Percentiles rank a stretch among this genome's conserved stretches.
Evolutionary conservation across 768 basidiomycete species (phyloP).

Genomic region (Xerocomellus chrysenteron): DNA sequence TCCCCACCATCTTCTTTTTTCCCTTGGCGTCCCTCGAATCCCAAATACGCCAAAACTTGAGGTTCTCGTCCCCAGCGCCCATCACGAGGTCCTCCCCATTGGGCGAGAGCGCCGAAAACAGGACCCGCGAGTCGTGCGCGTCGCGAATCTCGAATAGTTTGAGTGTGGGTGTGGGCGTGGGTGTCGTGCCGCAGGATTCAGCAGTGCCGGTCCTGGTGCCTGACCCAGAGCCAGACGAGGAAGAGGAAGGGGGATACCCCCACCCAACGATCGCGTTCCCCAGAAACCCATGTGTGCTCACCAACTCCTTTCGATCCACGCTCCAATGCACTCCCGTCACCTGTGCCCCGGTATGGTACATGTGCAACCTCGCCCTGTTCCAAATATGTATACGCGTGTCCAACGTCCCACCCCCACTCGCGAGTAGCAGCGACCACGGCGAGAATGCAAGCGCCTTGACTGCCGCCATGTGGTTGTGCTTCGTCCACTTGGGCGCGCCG

Average conservation of each 20-base stretch:
- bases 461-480: conserved; percentile 87
- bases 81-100: conserved; percentile 91
- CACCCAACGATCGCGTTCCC: conserved; percentile 79
- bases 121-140: conserved; percentile 88
- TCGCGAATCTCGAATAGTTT: conserved; percentile 64
- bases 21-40: conserved; percentile 47
- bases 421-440: conserved; percentile 90
- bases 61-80: conserved; percentile 33
- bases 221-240: conserved; percentile 47
- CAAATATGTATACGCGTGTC: conserved; percentile 90
- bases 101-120: conserved; percentile 83
- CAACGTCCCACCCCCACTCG: conserved; percentile 89
- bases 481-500: conserved; percentile 82
- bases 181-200: conserved; percentile 15
- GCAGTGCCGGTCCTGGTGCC: conserved; percentile 22
- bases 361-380: conserved; percentile 90
- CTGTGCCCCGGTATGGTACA: conserved; percentile 66
- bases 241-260: not conserved
- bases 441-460: conserved; percentile 94
- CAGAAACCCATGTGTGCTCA: conserved; percentile 96
- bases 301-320: conserved; percentile 82
- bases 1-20: conserved; percentile 26
- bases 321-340: conserved; percentile 78
- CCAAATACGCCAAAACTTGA: conserved; percentile 71
- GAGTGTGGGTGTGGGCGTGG: conserved; percentile 13